Evolutionary conservation across 2,329 filamentous ascomycete genomes (phyloP).

Genomic region (Cadophora malorum): DNA sequence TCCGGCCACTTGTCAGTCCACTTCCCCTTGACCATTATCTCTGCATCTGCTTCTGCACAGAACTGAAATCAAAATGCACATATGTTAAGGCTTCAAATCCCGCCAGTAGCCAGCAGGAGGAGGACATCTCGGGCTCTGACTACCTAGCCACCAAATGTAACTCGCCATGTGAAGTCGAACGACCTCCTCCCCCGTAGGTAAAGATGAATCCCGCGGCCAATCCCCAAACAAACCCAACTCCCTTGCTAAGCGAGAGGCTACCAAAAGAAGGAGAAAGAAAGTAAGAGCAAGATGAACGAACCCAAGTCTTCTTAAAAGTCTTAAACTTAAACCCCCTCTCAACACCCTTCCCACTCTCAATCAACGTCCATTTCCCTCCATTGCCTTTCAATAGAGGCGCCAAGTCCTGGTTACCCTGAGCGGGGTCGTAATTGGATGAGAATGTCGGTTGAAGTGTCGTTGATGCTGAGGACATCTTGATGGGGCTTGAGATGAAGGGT

Average conservation of each 20-base stretch:
- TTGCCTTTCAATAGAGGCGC: conserved; percentile 29
- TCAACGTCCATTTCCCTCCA: conserved; percentile 56
- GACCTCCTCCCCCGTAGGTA: neutral
- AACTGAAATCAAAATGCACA: neutral
- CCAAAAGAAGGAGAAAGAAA: conserved; percentile 10
- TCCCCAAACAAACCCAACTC: neutral
- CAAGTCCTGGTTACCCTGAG: conserved; percentile 29
- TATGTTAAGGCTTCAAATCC: neutral
- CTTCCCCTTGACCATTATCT: neutral
- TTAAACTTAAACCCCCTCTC: conserved; percentile 69
- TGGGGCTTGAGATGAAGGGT: neutral
- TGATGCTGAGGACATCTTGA: conserved; percentile 5
- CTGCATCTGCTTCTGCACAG: neutral
- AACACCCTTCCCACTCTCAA: conserved; percentile 58
- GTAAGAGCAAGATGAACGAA: conserved; percentile 49
- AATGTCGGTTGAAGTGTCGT: conserved; percentile 25
- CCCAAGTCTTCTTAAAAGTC: conserved; percentile 70
- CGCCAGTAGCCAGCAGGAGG: neutral
- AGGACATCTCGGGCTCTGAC: neutral
- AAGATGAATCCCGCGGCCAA: neutral
- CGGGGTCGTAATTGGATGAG: conserved; percentile 31
- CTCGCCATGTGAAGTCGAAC: neutral
- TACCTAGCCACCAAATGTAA: too few species aligned
- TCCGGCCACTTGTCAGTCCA: neutral
- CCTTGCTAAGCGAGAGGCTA: neutral